Base-by-base conservation (phyloP, 495 filamentous ascomycete species). In the Lentithecium fluviatile region DNA sequence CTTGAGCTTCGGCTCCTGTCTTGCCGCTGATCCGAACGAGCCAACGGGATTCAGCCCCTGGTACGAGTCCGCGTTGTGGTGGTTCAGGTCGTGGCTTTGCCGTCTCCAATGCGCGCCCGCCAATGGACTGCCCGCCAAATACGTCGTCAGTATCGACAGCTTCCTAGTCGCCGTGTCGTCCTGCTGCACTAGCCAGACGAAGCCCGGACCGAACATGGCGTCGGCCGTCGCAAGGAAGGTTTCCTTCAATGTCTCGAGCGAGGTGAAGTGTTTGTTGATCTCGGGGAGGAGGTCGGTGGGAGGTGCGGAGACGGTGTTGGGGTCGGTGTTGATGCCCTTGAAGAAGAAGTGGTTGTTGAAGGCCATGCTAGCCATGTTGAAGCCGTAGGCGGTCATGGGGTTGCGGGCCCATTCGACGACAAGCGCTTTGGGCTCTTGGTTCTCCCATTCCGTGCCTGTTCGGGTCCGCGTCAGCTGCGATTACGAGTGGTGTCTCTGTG, bases 291-390 rank as follows among this genome's bases (percentile, higher is more conserved):
- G 78, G 40, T 26, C 45, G 23, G 40, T 2, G 49, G 65, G 26
- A 59, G 60, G 74, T 8, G 73, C 67, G 58, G 84, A 82, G 49
- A 84, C 81, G 49, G 82, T 65, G 62, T 78, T 80, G 34, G 71
- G 55, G 40, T 69, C 60, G 38, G 82, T 79, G 55, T 80, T 79
- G 64, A 89, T 73, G 68, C 80, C 75, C 65, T 79, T 76, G 82
- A 97, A 97, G 85, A 96, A 97, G 76, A 94, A 88, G 74, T 94
- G 85, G 79, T 97, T 97, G 83, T 97, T 97, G 78, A 89, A 86
- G 55, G 91, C 89, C 87, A 95, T 95, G 62, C 87, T 91, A 71
- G 94, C 94, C 69, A 93, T 83, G 80, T 98, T 98, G 83, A 98
- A 98, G 62, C 87, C 77, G 58, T 83, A 76, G 42, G 95, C 94